A percentile compares a stretch with the other conserved stretches of the same genome.
Conservation (phyloP, 2,329 filamentous ascomycete genomes). For the Venturia aucupariae region DNA sequence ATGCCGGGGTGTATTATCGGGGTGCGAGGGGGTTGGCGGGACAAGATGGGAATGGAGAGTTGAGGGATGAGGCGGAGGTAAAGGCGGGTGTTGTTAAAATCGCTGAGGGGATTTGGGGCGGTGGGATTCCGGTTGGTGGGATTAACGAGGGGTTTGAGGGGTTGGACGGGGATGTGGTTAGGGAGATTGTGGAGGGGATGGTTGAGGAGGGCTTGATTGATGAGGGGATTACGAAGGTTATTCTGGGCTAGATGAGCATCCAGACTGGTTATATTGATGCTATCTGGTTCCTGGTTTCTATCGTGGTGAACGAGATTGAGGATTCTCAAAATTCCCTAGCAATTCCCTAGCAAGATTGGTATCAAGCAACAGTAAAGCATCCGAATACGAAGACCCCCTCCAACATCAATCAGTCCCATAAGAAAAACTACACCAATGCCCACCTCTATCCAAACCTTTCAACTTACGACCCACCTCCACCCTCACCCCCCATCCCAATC, state of each 20-base stretch:
- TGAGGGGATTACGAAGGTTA: background rate
- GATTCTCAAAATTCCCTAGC: too few relatives aligned
- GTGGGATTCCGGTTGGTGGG: background rate
- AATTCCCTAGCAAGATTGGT: too few relatives aligned
- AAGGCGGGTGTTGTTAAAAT: background rate
- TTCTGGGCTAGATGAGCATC: background rate
- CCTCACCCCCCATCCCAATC: background rate
- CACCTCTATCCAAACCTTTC: too few relatives aligned
- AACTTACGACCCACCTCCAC: background rate
- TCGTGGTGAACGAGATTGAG: too few relatives aligned
- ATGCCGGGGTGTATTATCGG: conserved; percentile 13
- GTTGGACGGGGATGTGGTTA: background rate
- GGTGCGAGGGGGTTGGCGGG: conserved; percentile 6
- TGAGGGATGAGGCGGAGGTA: background rate
- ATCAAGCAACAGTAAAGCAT: too few relatives aligned
- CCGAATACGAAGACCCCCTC: too few relatives aligned
- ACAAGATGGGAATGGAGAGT: conserved; percentile 10
- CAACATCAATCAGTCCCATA: too few relatives aligned
- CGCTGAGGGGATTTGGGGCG: background rate
- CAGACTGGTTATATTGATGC: too few relatives aligned
- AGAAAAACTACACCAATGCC: too few relatives aligned
- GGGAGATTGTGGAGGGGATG: conserved; percentile 6
- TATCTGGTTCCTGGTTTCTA: too few relatives aligned
- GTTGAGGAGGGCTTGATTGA: conserved; percentile 10
- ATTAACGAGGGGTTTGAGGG: background rate